Evolutionary conservation across 176 grass and related monocot genomes (phyloP).

Genomic region (Oryza rufipogon): DNA sequence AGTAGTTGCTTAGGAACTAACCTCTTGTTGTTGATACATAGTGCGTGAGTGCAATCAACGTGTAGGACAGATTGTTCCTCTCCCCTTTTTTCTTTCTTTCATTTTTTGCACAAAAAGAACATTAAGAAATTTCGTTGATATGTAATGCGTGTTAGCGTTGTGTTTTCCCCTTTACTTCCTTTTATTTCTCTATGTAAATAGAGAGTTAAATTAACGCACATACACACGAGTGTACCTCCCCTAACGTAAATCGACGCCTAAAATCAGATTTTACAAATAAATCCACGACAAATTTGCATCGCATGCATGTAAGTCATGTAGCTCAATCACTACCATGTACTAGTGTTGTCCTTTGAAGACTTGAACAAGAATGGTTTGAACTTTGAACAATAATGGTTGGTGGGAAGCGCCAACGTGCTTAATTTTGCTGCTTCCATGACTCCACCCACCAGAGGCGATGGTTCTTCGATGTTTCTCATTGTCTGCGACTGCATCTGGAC

Average conservation of each 20-base stretch:
- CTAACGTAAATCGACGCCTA: no score
- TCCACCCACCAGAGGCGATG: background rate
- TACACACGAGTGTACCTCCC: no score
- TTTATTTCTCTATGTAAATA: background rate
- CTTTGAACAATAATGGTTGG: background rate
- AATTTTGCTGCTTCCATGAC: no score
- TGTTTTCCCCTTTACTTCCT: no score
- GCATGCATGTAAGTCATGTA: no score
- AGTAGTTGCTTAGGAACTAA: constrained; percentile 25
- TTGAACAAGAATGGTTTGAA: no score
- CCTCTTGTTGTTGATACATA: background rate
- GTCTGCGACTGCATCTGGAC: background rate
- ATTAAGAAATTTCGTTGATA: background rate
- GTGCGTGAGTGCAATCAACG: background rate
- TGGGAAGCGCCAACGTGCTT: background rate
- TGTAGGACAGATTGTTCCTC: background rate
- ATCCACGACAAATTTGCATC: no score
- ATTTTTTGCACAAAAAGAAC: background rate
- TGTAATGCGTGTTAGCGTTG: background rate
- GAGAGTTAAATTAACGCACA: no score
- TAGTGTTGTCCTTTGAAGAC: no score
- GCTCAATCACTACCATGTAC: no score
- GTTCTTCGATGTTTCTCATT: background rate
- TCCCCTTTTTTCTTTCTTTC: background rate
- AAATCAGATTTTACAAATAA: no score